Conservation (phyloP, 2,329 filamentous ascomycete species). For the Hypoxylon sp. region DNA sequence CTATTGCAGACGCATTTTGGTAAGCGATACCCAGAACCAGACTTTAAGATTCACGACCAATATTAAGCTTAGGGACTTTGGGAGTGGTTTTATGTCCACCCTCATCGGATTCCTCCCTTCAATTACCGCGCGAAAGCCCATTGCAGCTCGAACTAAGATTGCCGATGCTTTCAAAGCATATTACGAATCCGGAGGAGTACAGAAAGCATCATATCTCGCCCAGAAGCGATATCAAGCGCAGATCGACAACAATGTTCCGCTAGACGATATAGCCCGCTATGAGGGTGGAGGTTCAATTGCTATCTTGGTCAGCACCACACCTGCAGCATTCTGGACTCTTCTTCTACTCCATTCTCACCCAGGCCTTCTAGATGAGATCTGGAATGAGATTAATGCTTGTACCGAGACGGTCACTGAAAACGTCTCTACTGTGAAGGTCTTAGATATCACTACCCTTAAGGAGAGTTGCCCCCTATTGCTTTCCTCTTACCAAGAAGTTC, state of each 20-base stretch:
- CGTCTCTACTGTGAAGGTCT: slow-evolving; percentile 33
- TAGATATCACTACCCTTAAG: slow-evolving; percentile 55
- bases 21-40: slow-evolving; percentile 42
- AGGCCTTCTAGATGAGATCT: slow-evolving; percentile 51
- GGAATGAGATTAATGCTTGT: slow-evolving; percentile 51
- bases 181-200: slow-evolving; percentile 57
- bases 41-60: background rate
- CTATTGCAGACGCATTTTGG: slow-evolving; percentile 57
- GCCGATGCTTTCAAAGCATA: slow-evolving; percentile 58
- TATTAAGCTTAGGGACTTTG: slow-evolving; percentile 43
- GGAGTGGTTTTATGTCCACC: slow-evolving; percentile 45
- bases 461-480: slow-evolving; percentile 57
- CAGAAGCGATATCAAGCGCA: slow-evolving; percentile 56
- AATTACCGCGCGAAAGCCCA: slow-evolving; percentile 54
- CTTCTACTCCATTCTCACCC: slow-evolving; percentile 55
- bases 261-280: slow-evolving; percentile 58
- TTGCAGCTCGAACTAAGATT: slow-evolving; percentile 55
- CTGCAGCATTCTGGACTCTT: slow-evolving; percentile 60
- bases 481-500: slow-evolving; percentile 60
- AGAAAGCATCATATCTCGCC: slow-evolving; percentile 58
- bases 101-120: slow-evolving; percentile 50
- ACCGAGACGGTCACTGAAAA: slow-evolving; percentile 35
- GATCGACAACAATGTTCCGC: slow-evolving; percentile 50
- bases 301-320: slow-evolving; percentile 59
- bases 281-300: slow-evolving; percentile 60